Percentiles rank a stretch among this genome's conserved stretches.
Conservation (phyloP, 2,329 filamentous ascomycete genomes). For the Myriosclerotinia scirpicola region DNA sequence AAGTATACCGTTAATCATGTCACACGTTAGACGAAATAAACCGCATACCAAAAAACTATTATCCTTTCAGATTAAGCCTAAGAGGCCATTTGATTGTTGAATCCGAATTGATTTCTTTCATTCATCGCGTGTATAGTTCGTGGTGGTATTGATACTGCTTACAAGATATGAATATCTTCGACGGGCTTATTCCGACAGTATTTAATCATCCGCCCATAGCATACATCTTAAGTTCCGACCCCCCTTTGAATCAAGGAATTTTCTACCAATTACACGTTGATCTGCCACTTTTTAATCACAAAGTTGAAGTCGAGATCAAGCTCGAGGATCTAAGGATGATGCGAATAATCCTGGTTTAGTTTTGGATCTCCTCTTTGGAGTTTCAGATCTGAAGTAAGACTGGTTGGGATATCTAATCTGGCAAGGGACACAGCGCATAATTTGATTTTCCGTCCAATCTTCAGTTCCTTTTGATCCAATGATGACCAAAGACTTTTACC, state of each 20-base stretch:
- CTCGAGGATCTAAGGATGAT: slow-evolving; percentile 9
- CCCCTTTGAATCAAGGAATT: too few relatives aligned
- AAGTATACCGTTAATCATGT: too few relatives aligned
- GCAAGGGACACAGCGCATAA: slow-evolving; percentile 11
- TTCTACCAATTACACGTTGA: background rate
- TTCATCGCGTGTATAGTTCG: too few relatives aligned
- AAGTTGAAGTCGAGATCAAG: slow-evolving; percentile 4
- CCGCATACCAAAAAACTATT: too few relatives aligned
- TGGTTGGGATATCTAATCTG: background rate
- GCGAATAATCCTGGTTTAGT: background rate
- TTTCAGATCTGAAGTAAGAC: slow-evolving; percentile 13
- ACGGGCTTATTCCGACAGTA: too few relatives aligned
- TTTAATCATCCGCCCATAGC: too few relatives aligned
- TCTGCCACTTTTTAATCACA: background rate
- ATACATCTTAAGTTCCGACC: background rate
- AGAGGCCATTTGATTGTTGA: too few relatives aligned
- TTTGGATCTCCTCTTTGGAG: background rate
- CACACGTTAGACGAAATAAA: too few relatives aligned
- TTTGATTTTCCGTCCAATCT: slow-evolving; percentile 1
- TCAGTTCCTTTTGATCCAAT: background rate
- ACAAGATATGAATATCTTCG: background rate
- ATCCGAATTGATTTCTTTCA: too few relatives aligned
- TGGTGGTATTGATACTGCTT: too few relatives aligned
- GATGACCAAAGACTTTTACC: background rate
- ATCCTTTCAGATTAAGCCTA: too few relatives aligned